Conservation (phyloP, 2,329 filamentous ascomycete species). For the Xylaria sp. region DNA sequence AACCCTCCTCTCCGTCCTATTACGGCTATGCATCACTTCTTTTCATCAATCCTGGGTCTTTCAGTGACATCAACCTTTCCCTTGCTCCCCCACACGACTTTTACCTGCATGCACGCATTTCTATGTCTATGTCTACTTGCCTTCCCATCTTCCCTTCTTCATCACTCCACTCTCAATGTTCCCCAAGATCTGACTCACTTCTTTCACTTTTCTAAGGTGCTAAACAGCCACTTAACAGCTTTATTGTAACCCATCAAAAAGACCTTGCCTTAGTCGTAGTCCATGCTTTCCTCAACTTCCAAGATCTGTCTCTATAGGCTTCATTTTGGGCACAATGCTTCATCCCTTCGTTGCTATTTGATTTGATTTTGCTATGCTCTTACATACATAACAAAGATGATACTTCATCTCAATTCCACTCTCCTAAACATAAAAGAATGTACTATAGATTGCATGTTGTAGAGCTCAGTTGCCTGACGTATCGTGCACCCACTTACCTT, state of each 20-base stretch:
- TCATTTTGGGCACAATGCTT: not conserved
- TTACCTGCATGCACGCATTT: not conserved
- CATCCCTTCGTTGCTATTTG: not conserved
- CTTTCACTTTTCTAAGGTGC: not conserved
- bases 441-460: no score
- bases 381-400: not conserved
- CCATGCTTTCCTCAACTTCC: no score
- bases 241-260: no score
- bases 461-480: not conserved
- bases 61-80: not conserved
- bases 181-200: not conserved
- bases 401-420: not conserved
- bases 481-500: not conserved
- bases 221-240: not conserved
- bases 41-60: not conserved
- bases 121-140: not conserved
- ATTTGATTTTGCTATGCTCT: not conserved
- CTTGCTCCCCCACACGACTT: not conserved
- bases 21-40: not conserved
- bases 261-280: no score
- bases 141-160: not conserved
- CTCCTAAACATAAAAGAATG: not conserved
- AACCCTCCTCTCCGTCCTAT: slow-evolving; percentile 1
- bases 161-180: not conserved
- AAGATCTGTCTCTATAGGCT: not conserved